Evolutionary conservation across 2,329 filamentous ascomycete species (phyloP).

Genomic region (Cytospora piceae): DNA sequence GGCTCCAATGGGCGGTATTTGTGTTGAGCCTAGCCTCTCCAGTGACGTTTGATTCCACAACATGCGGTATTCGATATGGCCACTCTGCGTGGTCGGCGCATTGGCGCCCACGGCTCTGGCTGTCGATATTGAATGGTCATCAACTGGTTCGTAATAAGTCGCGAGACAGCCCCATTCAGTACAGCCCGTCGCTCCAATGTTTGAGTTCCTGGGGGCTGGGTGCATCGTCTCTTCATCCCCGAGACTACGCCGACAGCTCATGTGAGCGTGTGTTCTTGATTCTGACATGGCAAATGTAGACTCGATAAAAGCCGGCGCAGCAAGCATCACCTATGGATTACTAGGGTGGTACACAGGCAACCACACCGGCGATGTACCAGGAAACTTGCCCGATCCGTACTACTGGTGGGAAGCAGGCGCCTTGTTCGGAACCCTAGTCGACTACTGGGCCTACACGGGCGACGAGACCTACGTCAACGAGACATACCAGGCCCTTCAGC

Average conservation of each 20-base stretch:
- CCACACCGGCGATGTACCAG: constrained; percentile 48
- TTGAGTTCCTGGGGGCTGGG: not conserved
- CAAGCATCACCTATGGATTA: constrained; percentile 48
- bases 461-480: constrained; percentile 61
- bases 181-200: not conserved
- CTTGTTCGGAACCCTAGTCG: constrained; percentile 65
- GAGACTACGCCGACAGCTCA: not conserved
- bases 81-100: constrained; percentile 18
- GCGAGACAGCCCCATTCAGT: not conserved
- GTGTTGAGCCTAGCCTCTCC: constrained; percentile 12
- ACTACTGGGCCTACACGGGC: constrained; percentile 67
- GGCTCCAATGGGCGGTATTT: constrained; percentile 13
- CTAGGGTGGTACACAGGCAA: constrained; percentile 53
- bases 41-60: not conserved
- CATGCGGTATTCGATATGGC: constrained; percentile 27
- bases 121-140: constrained; percentile 29
- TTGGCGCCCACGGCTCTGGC: constrained; percentile 17
- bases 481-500: constrained; percentile 54
- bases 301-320: constrained; percentile 45
- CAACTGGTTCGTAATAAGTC: constrained; percentile 21
- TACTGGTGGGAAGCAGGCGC: constrained; percentile 70
- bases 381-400: constrained; percentile 56
- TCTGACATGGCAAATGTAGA: constrained; percentile 14
- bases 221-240: not conserved
- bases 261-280: not conserved